Percentiles rank a stretch among this genome's conserved stretches.
phyloP scores from a whole-genome alignment of 371 early-diverging fungal genomes.

The Fennellomyces sp. region DNA sequence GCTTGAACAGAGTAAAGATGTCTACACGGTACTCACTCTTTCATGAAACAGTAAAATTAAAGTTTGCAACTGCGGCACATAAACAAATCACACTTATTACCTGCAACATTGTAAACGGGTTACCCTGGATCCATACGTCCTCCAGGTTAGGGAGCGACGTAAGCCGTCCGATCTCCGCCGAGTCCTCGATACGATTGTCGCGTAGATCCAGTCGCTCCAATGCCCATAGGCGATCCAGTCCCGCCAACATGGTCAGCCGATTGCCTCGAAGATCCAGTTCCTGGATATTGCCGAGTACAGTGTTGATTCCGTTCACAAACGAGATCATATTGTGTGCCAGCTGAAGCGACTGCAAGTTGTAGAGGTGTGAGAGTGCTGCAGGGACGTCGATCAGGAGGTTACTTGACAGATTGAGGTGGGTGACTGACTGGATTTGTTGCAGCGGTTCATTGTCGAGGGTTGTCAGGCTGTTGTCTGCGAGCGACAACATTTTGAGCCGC shows the following conservation, averaged over 20 bases:
- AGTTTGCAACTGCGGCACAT: constrained; percentile 1
- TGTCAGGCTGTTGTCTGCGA: constrained; percentile 62
- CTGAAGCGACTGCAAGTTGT: constrained; percentile 63
- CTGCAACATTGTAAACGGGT: constrained; percentile 61
- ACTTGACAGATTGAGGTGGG: constrained; percentile 66
- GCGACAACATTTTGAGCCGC: constrained; percentile 49
- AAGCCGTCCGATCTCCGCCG: constrained; percentile 60
- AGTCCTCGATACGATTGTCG: constrained; percentile 66
- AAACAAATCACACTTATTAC: constrained; percentile 26
- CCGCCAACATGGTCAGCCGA: constrained; percentile 62
- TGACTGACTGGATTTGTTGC: constrained; percentile 41
- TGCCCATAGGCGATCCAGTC: constrained; percentile 72
- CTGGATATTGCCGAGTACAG: constrained; percentile 68
- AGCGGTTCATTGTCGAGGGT: constrained; percentile 53
- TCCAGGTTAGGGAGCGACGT: constrained; percentile 58
- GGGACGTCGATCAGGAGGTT: constrained; percentile 70
- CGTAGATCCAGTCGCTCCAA: constrained; percentile 71
- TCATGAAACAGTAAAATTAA: background rate
- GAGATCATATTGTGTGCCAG: constrained; percentile 70
- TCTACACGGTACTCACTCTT: constrained; percentile 62
- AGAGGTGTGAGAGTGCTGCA: constrained; percentile 53
- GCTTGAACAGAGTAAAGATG: constrained; percentile 54
- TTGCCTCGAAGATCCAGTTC: constrained; percentile 70
- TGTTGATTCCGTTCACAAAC: constrained; percentile 61
- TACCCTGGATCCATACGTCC: constrained; percentile 64